phyloP scores from a whole-genome alignment of 164 flowering plant species.

The Aristolochia fimbriata region DNA sequence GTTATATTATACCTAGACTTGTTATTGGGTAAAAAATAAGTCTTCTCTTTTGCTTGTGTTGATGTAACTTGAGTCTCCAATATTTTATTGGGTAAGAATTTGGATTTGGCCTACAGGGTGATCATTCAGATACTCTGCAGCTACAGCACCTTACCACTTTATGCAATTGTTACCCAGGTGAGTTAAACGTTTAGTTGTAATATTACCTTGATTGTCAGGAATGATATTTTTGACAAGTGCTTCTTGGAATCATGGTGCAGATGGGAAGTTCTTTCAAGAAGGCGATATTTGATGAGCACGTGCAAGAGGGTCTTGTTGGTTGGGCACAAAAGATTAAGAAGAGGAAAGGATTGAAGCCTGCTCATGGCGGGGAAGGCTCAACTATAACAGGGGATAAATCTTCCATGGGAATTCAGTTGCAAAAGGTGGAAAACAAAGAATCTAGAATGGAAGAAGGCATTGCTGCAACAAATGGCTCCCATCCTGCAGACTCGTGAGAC shows the following conservation, averaged over 20 bases:
- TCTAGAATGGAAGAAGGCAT: constrained; percentile 3
- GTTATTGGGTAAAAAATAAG: constrained; percentile 10
- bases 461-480: not conserved
- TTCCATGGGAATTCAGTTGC: constrained; percentile 10
- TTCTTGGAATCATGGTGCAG: not conserved
- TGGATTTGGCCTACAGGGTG: constrained; percentile 3
- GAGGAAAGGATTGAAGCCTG: constrained; percentile 4
- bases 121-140: constrained; percentile 16
- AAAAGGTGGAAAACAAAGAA: not conserved
- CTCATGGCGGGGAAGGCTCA: not conserved
- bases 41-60: not conserved
- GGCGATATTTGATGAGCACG: constrained; percentile 14
- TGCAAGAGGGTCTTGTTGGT: constrained; percentile 12
- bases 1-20: constrained; percentile 10
- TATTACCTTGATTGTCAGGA: not conserved
- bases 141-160: constrained; percentile 14
- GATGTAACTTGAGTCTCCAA: too few relatives aligned
- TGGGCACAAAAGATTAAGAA: constrained; percentile 15
- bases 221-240: not conserved
- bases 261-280: constrained; percentile 16
- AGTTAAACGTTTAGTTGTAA: not conserved
- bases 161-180: constrained; percentile 18
- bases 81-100: not conserved
- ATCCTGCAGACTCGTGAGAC: not conserved
- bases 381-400: constrained; percentile 3